These are phyloP conservation scores for Pythium rishiriense DNA, from an alignment of 352 stramenopile genomes.

Conservation along the genomic window DNA sequence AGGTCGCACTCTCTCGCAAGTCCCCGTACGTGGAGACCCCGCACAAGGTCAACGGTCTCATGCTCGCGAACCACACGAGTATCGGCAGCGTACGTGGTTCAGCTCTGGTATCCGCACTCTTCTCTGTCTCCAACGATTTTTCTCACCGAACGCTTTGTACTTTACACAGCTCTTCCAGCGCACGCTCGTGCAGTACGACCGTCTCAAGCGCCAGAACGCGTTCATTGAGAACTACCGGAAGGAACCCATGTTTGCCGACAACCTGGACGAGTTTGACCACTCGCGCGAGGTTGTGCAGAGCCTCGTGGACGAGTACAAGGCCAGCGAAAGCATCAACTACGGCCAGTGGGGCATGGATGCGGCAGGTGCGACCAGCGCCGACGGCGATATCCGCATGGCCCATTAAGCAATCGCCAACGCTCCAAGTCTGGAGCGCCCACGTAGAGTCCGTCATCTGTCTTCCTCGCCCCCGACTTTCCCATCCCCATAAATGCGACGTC, in stretches of 20 bases:
- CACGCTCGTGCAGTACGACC: conserved; percentile 96
- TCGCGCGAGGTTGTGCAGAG: conserved; percentile 84
- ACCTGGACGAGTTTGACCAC: conserved; percentile 84
- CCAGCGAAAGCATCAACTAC: conserved; percentile 78
- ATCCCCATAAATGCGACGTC: conserved; percentile 20
- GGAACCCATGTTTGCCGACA: conserved; percentile 96
- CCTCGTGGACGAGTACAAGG: conserved; percentile 86
- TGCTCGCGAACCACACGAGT: conserved; percentile 99
- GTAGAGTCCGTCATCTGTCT: neutral
- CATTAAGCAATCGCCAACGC: conserved; percentile 13
- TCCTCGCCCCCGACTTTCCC: neutral
- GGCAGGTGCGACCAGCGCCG: conserved; percentile 8
- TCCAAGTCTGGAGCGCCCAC: neutral
- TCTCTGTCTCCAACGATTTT: neutral
- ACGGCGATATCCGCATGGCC: conserved; percentile 56
- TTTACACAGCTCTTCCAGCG: conserved; percentile 74
- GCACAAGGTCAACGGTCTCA: conserved; percentile 98
- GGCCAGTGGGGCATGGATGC: conserved; percentile 56
- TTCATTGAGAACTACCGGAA: conserved; percentile 99
- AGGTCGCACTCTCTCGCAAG: conserved; percentile 98
- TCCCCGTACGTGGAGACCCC: conserved; percentile 96
- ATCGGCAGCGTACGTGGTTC: conserved; percentile 80
- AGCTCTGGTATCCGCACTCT: no score
- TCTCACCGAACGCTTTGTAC: neutral
- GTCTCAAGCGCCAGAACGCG: conserved; percentile 96